These are phyloP conservation scores for Hemileccinum rubropunctum DNA, from an alignment of 768 basidiomycete species.

Conservation along the genomic window DNA sequence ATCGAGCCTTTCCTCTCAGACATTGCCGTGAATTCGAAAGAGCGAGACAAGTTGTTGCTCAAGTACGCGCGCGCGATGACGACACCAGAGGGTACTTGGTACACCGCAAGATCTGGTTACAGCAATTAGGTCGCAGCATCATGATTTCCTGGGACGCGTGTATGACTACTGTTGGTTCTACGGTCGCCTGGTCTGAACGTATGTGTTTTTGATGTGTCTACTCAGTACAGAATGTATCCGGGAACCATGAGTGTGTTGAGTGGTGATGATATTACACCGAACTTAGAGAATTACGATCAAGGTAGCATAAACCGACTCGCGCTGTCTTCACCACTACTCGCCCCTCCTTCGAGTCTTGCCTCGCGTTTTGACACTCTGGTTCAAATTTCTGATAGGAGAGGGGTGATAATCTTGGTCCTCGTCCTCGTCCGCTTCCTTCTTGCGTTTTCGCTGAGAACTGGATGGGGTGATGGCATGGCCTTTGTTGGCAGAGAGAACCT, in stretches of 20 bases:
- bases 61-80: conserved; percentile 83
- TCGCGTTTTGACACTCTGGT: conserved; percentile 40
- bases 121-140: conserved; percentile 38
- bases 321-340: not conserved
- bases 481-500: conserved; percentile 29
- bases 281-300: not conserved
- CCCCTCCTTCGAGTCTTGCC: conserved; percentile 32
- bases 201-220: too few species aligned
- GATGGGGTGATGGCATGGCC: conserved; percentile 1
- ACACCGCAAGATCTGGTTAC: conserved; percentile 67
- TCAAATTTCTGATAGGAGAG: conserved; percentile 39
- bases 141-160: too few species aligned
- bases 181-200: too few species aligned
- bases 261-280: not conserved
- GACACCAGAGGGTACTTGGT: conserved; percentile 66
- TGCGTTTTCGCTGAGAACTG: conserved; percentile 30
- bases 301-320: not conserved
- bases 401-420: conserved; percentile 51
- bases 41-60: conserved; percentile 81
- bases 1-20: conserved; percentile 80
- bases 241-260: not conserved
- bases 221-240: too few species aligned
- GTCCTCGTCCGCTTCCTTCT: conserved; percentile 29
- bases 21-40: conserved; percentile 80
- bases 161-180: too few species aligned